Conservation (phyloP, 345 rosid genomes). For the Zanthoxylum bungeanum region DNA sequence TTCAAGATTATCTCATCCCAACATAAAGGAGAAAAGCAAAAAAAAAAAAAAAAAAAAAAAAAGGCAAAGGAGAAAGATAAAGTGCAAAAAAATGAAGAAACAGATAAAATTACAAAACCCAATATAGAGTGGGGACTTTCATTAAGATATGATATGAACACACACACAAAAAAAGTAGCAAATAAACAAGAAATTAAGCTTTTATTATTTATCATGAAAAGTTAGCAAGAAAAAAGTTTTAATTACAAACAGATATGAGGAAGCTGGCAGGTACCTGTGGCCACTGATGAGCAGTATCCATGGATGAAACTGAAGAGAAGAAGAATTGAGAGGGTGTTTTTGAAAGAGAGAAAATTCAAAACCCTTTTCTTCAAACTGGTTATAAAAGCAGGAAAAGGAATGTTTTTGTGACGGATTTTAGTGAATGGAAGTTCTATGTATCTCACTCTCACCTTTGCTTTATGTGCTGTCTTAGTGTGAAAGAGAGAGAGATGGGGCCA, state of each 20-base stretch:
- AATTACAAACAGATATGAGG: too few relatives aligned
- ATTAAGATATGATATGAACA: slow-evolving; percentile 39
- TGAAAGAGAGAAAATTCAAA: slow-evolving; percentile 15
- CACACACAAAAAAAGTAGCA: slow-evolving; percentile 18
- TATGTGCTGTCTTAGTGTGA: too few relatives aligned
- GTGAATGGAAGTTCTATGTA: slow-evolving; percentile 44
- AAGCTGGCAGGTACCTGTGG: slow-evolving; percentile 98
- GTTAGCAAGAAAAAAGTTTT: too few relatives aligned
- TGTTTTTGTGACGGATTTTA: slow-evolving; percentile 31
- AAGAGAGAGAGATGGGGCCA: too few relatives aligned
- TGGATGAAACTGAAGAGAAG: slow-evolving; percentile 47
- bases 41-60: neutral
- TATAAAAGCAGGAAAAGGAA: slow-evolving; percentile 35
- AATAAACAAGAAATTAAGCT: slow-evolving; percentile 16
- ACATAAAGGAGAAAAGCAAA: slow-evolving; percentile 1
- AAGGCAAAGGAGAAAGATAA: slow-evolving; percentile 42
- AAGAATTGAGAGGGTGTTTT: slow-evolving; percentile 12
- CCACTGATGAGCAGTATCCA: slow-evolving; percentile 97
- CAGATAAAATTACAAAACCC: slow-evolving; percentile 32
- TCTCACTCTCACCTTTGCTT: too few relatives aligned
- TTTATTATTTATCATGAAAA: slow-evolving; percentile 3
- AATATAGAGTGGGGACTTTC: slow-evolving; percentile 42
- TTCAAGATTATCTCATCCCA: slow-evolving; percentile 25
- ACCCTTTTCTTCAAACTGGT: slow-evolving; percentile 11
- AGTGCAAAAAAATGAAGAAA: slow-evolving; percentile 34